These are phyloP conservation scores for Aquilaria sinensis DNA, from an alignment of 345 rosid species.

Conservation along the genomic window DNA sequence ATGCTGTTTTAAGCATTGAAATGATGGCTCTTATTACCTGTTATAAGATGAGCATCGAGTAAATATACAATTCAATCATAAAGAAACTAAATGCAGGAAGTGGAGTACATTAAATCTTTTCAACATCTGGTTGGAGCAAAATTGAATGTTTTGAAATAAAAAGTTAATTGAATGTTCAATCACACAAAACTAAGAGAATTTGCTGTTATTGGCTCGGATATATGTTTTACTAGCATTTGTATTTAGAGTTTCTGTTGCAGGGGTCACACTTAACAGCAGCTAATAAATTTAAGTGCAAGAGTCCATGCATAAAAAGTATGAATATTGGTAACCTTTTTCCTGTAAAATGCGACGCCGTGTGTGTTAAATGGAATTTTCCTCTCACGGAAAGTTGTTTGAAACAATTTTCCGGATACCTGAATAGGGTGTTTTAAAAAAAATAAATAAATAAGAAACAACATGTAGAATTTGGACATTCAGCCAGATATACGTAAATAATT, in stretches of 20 bases:
- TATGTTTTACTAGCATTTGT: too few species aligned
- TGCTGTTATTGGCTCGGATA: too few species aligned
- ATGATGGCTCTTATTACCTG: slow-evolving; percentile 75
- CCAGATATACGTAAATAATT: slow-evolving; percentile 4
- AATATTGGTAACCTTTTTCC: slow-evolving; percentile 64
- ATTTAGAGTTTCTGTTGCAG: neutral
- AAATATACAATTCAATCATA: slow-evolving; percentile 7
- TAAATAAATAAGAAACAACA: slow-evolving; percentile 4
- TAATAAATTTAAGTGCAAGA: too few species aligned
- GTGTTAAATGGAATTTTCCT: slow-evolving; percentile 89
- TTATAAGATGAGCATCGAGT: slow-evolving; percentile 10
- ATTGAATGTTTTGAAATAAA: neutral
- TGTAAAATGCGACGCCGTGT: slow-evolving; percentile 91
- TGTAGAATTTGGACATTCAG: slow-evolving; percentile 10
- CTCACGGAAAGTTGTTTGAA: slow-evolving; percentile 74
- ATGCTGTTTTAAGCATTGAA: slow-evolving; percentile 76
- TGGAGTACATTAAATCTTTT: slow-evolving; percentile 1
- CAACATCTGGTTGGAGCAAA: neutral
- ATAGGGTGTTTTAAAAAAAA: neutral
- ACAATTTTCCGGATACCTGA: slow-evolving; percentile 82
- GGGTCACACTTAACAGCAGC: slow-evolving; percentile 1
- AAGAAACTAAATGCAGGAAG: neutral
- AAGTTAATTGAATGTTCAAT: too few species aligned
- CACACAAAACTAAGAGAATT: too few species aligned
- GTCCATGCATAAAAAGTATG: too few species aligned